Evolutionary conservation across 2,329 filamentous ascomycete species (phyloP), one percentile per base, ranked within the genome.

Genomic region (Sclerotinia trifoliorum): DNA sequence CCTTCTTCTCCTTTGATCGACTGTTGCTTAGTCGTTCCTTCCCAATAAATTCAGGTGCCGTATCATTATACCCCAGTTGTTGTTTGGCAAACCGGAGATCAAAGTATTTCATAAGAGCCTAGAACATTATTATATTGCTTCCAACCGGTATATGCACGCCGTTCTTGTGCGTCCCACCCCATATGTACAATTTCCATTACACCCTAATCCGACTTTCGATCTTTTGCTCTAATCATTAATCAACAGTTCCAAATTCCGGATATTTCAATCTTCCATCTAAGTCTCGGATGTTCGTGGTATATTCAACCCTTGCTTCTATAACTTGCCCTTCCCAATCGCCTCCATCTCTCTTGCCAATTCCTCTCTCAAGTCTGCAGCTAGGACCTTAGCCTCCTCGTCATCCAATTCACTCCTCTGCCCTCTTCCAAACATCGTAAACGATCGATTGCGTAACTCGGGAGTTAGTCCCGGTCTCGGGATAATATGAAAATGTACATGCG

Each of bases 401-500:
- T 94, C 91, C 67, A 94, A 76, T 70, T 94, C 91, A 71, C 89
- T 87, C 67, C 92, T 81, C 76, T 85, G 83, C 0, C 92, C 92
- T 19, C 89, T 80, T 0, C 91, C 92, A 81, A 94, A 94, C 91
- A 94, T 94, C 58, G 89, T 92, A 80, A 93, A 94, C 77, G 78
- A 8, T 81, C 83, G 72, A 82, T 84, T 58, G 81, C 85, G 72
- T 81, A 82, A 68, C 85, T 85, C 80, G 26, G 79, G 80, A 68
- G 81, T 80, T 48, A 82, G 78, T 66, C 90, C 87, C 0, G 94
- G 93, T 49, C 94, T 82, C 0, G 94, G 94, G 46, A 99, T 96
- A 65, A 98, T 85, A 75, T 99, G 95, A 78, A 96, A 98, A 79
- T 99, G 94, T 61, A 96, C 90, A 79, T 98, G 94, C 29, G 91